phyloP scores from a whole-genome alignment of 345 rosid genomes.

The Cardiospermum halicacabum region DNA sequence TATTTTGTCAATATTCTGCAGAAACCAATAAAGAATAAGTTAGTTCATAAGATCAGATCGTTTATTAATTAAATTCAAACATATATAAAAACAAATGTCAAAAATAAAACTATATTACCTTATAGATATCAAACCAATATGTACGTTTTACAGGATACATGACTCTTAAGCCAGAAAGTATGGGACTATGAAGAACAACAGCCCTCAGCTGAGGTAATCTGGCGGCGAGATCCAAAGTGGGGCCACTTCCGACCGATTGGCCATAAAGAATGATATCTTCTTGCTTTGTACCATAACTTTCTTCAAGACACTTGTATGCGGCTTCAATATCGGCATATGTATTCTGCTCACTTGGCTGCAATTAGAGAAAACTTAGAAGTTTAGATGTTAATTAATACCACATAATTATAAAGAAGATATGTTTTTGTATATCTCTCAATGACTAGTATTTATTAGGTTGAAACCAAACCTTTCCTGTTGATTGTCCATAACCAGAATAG shows the following conservation, averaged over 20 bases:
- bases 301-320: slow-evolving; percentile 90
- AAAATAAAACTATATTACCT: slow-evolving; percentile 42
- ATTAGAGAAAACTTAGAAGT: slow-evolving; percentile 12
- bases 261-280: slow-evolving; percentile 94
- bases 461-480: slow-evolving; percentile 87
- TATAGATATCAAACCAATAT: slow-evolving; percentile 97
- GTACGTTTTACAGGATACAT: slow-evolving; percentile 98
- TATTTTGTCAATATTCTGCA: slow-evolving; percentile 96
- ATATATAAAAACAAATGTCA: slow-evolving; percentile 1
- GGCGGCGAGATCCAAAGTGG: slow-evolving; percentile 88
- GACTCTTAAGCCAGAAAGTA: slow-evolving; percentile 93
- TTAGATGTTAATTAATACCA: slow-evolving; percentile 15
- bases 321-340: slow-evolving; percentile 99
- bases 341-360: slow-evolving; percentile 96
- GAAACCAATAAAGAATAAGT: slow-evolving; percentile 12
- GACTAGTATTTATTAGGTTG: neutral
- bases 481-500: slow-evolving; percentile 95
- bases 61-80: slow-evolving; percentile 4
- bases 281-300: slow-evolving; percentile 76
- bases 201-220: slow-evolving; percentile 73
- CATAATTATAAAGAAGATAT: neutral
- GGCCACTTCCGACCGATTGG: slow-evolving; percentile 99
- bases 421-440: too few relatives aligned
- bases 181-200: slow-evolving; percentile 93
- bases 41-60: slow-evolving; percentile 3